These are phyloP conservation scores for Scortechinia acanthostroma DNA, from an alignment of 2,329 filamentous ascomycete genomes.

Conservation along the genomic window DNA sequence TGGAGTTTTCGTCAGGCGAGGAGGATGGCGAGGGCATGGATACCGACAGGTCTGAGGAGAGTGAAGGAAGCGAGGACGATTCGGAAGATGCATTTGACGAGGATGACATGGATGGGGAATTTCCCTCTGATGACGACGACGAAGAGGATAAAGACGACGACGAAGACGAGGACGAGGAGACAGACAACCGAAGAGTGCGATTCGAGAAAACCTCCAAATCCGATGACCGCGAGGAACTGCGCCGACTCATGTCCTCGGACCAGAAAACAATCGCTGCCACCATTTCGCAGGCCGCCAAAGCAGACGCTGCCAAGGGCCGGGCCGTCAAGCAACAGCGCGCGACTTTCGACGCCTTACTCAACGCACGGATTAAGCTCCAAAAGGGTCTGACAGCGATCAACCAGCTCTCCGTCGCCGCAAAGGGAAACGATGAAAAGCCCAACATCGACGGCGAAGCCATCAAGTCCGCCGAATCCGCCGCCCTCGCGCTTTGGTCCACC, in stretches of 20 bases:
- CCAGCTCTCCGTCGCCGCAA: slow-evolving; percentile 46
- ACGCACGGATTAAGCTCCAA: slow-evolving; percentile 84
- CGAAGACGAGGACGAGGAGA: slow-evolving; percentile 11
- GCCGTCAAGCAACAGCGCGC: slow-evolving; percentile 82
- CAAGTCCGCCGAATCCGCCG: slow-evolving; percentile 76
- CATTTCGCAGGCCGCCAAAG: slow-evolving; percentile 55
- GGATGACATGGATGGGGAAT: slow-evolving; percentile 23
- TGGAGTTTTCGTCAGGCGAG: neutral
- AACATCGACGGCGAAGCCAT: slow-evolving; percentile 46
- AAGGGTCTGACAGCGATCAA: slow-evolving; percentile 82
- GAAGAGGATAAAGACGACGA: slow-evolving; percentile 20
- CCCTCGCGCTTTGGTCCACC: slow-evolving; percentile 76
- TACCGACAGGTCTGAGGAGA: neutral
- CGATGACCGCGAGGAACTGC: neutral
- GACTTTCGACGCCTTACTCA: slow-evolving; percentile 80
- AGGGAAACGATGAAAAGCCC: slow-evolving; percentile 15
- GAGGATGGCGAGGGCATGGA: neutral
- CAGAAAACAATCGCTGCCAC: slow-evolving; percentile 60
- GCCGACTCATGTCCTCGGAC: slow-evolving; percentile 20
- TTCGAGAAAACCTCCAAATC: slow-evolving; percentile 1
- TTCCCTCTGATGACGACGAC: slow-evolving; percentile 17
- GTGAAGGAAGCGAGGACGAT: neutral
- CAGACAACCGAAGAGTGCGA: slow-evolving; percentile 12
- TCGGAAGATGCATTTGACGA: slow-evolving; percentile 10
- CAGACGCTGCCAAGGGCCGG: slow-evolving; percentile 75